These are phyloP conservation scores for Pisolithus thermaeus DNA, from an alignment of 1,284 basidiomycete genomes.

Conservation along the genomic window DNA sequence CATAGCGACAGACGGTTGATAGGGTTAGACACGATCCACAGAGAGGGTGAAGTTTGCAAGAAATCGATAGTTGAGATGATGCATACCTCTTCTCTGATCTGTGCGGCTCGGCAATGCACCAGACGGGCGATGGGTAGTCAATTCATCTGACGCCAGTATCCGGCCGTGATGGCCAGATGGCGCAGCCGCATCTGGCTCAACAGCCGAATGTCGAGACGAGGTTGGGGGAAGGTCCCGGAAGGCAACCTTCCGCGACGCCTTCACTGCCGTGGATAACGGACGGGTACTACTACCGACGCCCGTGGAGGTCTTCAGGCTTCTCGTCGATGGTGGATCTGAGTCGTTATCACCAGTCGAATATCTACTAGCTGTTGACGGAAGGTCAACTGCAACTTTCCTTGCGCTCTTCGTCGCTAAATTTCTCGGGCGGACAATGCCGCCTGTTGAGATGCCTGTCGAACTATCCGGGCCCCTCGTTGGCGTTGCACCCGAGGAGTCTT, in stretches of 20 bases:
- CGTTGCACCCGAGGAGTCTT: too few relatives aligned
- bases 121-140: neutral
- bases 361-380: too few relatives aligned
- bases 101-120: neutral
- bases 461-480: too few relatives aligned
- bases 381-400: too few relatives aligned
- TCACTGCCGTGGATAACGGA: neutral
- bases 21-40: too few relatives aligned
- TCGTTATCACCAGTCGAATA: too few relatives aligned
- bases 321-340: too few relatives aligned
- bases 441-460: too few relatives aligned
- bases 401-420: too few relatives aligned
- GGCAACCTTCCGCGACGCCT: slow-evolving; percentile 12
- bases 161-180: slow-evolving; percentile 4
- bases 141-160: slow-evolving; percentile 11
- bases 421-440: too few relatives aligned
- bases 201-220: neutral
- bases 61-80: neutral
- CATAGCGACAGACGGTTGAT: neutral
- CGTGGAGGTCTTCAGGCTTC: too few relatives aligned
- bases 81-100: neutral
- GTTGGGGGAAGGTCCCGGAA: slow-evolving; percentile 7
- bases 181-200: slow-evolving; percentile 6
- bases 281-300: neutral
- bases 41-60: neutral